Base-by-base conservation (phyloP, 768 basidiomycete species). In the Lactarius vividus region DNA sequence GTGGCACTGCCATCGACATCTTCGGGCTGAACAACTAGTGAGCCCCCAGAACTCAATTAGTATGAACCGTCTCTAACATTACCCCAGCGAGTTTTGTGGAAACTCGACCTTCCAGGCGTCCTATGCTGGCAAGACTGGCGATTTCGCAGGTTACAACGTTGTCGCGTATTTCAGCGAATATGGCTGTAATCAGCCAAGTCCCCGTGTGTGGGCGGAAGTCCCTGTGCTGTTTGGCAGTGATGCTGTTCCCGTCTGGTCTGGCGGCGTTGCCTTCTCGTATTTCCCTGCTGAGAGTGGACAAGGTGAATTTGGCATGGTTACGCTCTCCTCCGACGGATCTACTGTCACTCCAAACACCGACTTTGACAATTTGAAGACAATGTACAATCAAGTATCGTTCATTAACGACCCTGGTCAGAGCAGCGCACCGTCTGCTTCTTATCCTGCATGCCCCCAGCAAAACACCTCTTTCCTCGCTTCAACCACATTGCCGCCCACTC, bases 161-260 rank as follows among this genome's bases (percentile, higher is more conserved):
- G 85, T 85, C 1, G 92, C 93, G 10, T 96, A 96, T 80, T 92
- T 96, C 79, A 90, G 91, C 73, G 92, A 94, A 82, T 96, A 84
- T 62, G 91, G 93, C 63, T 92, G 90, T 74, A 85, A 88, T 73
- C 81, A 79, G 9, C 75, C 73, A 28, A 79, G 77, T 26, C 83
- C 91, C 57, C 85, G 90, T 72, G 77, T 87, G 39, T 97, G 93
- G 92, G 87, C 86, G 40, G 95, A 97, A 74, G 84, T 86, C 16
- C 80, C 75, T 56, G 85, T 88, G 31, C 80, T 96, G 31, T 91
- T 92, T 75, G 83, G 88, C 66, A 74, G 82, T 13, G 76, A 88
- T 8, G 92, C 95, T 85, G 82, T 87, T 23, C 76, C 86, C 62
- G 86, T 89, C 58, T 96, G 90, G 87, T 94, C 91, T 37, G 95